These are phyloP conservation scores for Kwoniella dendrophila DNA, from an alignment of 768 basidiomycete genomes.

Conservation along the genomic window DNA sequence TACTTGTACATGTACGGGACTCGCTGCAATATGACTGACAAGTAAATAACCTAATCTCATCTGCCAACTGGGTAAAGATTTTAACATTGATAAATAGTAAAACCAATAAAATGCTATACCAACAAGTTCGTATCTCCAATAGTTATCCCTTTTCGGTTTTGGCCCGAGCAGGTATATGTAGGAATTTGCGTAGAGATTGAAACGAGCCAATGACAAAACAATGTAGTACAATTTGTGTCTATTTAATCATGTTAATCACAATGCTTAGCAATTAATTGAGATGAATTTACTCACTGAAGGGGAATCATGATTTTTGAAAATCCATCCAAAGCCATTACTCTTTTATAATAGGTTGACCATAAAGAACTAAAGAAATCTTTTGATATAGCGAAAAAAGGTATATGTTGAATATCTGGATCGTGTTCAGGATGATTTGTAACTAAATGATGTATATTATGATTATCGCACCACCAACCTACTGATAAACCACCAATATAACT, in stretches of 20 bases:
- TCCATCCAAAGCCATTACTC: slow-evolving; percentile 75
- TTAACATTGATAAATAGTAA: slow-evolving; percentile 78
- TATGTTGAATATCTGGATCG: slow-evolving; percentile 65
- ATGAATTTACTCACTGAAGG: slow-evolving; percentile 62
- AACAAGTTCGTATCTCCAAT: slow-evolving; percentile 67
- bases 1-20: slow-evolving; percentile 94
- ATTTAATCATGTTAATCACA: background rate
- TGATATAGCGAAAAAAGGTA: slow-evolving; percentile 94
- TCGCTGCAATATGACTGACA: slow-evolving; percentile 80
- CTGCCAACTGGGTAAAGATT: slow-evolving; percentile 71
- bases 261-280: background rate
- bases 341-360: slow-evolving; percentile 94
- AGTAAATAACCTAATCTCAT: slow-evolving; percentile 73
- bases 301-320: slow-evolving; percentile 68
- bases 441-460: slow-evolving; percentile 92
- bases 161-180: slow-evolving; percentile 69
- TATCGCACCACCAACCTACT: slow-evolving; percentile 95
- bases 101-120: slow-evolving; percentile 82
- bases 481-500: slow-evolving; percentile 90
- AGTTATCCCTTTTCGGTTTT: slow-evolving; percentile 63
- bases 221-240: slow-evolving; percentile 87
- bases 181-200: slow-evolving; percentile 90
- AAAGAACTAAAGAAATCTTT: slow-evolving; percentile 80
- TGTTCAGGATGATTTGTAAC: slow-evolving; percentile 98
- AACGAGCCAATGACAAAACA: slow-evolving; percentile 83